Evolutionary conservation across 208 protist genomes (phyloP).

Genomic region (Porcisia deanei): DNA sequence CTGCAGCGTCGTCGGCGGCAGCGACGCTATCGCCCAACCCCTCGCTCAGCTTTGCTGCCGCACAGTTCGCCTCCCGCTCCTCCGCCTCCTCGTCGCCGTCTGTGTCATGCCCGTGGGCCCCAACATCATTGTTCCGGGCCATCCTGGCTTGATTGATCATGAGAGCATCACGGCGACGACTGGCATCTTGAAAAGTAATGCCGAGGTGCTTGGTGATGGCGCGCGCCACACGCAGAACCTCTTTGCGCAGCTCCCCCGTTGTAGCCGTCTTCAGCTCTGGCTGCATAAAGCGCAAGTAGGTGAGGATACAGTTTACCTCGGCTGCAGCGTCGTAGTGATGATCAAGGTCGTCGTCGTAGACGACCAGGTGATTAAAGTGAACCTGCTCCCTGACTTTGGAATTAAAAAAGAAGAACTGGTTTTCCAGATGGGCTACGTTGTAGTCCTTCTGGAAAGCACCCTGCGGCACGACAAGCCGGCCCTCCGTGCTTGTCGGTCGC

Average conservation of each 20-base stretch:
- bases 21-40: not conserved
- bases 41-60: not conserved
- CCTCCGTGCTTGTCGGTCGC: constrained; percentile 95
- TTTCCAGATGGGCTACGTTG: constrained; percentile 79
- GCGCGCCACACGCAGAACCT: constrained; percentile 59
- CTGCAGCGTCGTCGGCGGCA: not conserved
- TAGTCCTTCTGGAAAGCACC: constrained; percentile 70
- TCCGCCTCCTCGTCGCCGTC: constrained; percentile 26
- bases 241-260: constrained; percentile 36
- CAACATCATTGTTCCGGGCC: constrained; percentile 10
- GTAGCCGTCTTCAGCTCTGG: constrained; percentile 46
- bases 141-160: constrained; percentile 71
- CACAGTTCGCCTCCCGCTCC: constrained; percentile 4
- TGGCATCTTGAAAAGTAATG: constrained; percentile 74
- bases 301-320: constrained; percentile 89
- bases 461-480: constrained; percentile 88
- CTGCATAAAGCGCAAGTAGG: constrained; percentile 69
- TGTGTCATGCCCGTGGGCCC: constrained; percentile 32
- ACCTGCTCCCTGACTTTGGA: constrained; percentile 85
- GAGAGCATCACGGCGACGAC: constrained; percentile 71
- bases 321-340: constrained; percentile 94
- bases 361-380: constrained; percentile 89
- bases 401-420: constrained; percentile 97
- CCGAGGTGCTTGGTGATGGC: constrained; percentile 72
- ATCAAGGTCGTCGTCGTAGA: constrained; percentile 75